These are phyloP conservation scores for Diplodia intermedia DNA, from an alignment of 2,329 filamentous ascomycete species.

Conservation along the genomic window DNA sequence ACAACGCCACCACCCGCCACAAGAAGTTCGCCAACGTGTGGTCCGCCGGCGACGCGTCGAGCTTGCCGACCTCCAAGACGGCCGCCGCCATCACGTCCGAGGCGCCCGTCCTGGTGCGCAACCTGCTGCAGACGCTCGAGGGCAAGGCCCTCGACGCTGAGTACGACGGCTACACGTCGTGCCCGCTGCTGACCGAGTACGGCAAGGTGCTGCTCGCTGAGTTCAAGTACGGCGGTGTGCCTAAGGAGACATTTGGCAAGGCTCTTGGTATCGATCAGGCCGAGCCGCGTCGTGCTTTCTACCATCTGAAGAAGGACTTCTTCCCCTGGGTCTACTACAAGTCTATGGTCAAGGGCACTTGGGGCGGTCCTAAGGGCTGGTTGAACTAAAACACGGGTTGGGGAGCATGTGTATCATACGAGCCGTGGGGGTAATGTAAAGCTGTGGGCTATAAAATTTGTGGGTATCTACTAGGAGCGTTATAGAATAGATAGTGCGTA, in stretches of 20 bases:
- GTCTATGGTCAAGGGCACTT: slow-evolving; percentile 66
- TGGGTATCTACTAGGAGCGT: no score
- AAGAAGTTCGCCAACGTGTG: slow-evolving; percentile 50
- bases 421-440: no score
- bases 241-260: slow-evolving; percentile 67
- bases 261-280: slow-evolving; percentile 64
- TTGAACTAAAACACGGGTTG: neutral
- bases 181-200: slow-evolving; percentile 55
- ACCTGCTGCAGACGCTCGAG: slow-evolving; percentile 43
- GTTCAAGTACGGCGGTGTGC: slow-evolving; percentile 69
- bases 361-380: slow-evolving; percentile 67
- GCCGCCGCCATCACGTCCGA: slow-evolving; percentile 49
- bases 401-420: no score
- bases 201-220: slow-evolving; percentile 69
- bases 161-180: slow-evolving; percentile 52
- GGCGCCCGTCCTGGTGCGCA: slow-evolving; percentile 46
- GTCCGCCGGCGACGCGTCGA: slow-evolving; percentile 49
- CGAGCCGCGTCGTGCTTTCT: slow-evolving; percentile 63
- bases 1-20: slow-evolving; percentile 46
- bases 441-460: no score
- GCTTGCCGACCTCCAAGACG: slow-evolving; percentile 50
- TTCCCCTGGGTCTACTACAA: slow-evolving; percentile 71
- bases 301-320: slow-evolving; percentile 70
- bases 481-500: no score
- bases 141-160: slow-evolving; percentile 39